Percentiles rank a stretch among this genome's conserved stretches.
Conservation (phyloP, 768 basidiomycete species). For the Pisolithus microcarpus region DNA sequence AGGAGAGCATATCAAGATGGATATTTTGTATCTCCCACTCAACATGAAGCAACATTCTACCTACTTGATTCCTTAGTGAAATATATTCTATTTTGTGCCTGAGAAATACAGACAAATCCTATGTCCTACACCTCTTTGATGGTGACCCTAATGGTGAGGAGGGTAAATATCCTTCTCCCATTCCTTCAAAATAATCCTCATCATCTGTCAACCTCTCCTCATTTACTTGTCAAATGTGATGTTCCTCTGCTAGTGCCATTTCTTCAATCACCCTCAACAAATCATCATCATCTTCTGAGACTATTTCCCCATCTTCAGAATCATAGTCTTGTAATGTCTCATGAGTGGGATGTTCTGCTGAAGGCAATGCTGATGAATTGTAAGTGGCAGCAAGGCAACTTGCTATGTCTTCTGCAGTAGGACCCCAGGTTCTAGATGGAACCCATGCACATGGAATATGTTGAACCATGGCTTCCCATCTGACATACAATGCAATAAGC, state of each 20-base stretch:
- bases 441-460: neutral
- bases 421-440: neutral
- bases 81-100: too few relatives aligned
- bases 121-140: neutral
- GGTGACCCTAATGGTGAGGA: neutral
- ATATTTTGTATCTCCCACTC: too few relatives aligned
- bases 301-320: neutral
- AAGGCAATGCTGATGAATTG: neutral
- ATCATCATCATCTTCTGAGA: neutral
- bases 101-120: too few relatives aligned
- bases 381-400: too few relatives aligned
- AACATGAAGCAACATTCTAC: too few relatives aligned
- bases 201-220: neutral
- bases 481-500: neutral
- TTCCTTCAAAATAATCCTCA: neutral
- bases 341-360: neutral
- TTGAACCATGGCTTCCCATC: neutral
- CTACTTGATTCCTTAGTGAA: too few relatives aligned
- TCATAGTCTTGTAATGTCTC: too few relatives aligned
- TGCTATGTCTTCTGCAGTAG: neutral
- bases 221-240: neutral
- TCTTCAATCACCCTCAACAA: conserved; percentile 1
- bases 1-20: too few relatives aligned
- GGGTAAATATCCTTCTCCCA: neutral
- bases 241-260: conserved; percentile 3